Evolutionary conservation across 192 early-diverging fungal species (phyloP).

Genomic region (Entomortierella parvispora): DNA sequence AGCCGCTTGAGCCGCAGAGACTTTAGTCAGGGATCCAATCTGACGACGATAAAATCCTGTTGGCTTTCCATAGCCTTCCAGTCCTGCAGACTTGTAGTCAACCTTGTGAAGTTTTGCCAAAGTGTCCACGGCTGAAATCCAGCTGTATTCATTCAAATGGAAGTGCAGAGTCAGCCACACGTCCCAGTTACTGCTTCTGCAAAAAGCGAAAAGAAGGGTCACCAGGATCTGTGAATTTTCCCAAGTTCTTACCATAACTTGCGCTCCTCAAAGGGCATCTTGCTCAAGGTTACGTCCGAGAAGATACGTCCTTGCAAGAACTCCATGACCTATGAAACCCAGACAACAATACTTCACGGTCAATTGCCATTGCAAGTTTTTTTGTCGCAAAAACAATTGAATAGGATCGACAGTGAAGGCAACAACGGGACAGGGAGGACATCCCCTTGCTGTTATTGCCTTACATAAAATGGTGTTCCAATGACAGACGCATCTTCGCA

Average conservation of each 20-base stretch:
- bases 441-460: neutral
- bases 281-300: constrained; percentile 67
- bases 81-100: constrained; percentile 70
- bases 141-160: constrained; percentile 50
- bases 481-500: constrained; percentile 88
- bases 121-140: constrained; percentile 78
- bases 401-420: neutral
- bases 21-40: constrained; percentile 71
- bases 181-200: too few relatives aligned
- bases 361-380: neutral
- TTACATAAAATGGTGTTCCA: constrained; percentile 93
- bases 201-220: too few relatives aligned
- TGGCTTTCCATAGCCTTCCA: constrained; percentile 73
- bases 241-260: constrained; percentile 56
- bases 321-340: constrained; percentile 80
- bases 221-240: too few relatives aligned
- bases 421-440: neutral
- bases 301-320: constrained; percentile 93
- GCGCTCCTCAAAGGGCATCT: constrained; percentile 64
- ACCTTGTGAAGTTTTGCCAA: constrained; percentile 85
- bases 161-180: constrained; percentile 1
- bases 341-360: neutral
- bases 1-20: constrained; percentile 75
- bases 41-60: constrained; percentile 89
- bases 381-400: neutral